Conservation (phyloP, 352 stramenopile genomes). For the Pythium biforme region DNA sequence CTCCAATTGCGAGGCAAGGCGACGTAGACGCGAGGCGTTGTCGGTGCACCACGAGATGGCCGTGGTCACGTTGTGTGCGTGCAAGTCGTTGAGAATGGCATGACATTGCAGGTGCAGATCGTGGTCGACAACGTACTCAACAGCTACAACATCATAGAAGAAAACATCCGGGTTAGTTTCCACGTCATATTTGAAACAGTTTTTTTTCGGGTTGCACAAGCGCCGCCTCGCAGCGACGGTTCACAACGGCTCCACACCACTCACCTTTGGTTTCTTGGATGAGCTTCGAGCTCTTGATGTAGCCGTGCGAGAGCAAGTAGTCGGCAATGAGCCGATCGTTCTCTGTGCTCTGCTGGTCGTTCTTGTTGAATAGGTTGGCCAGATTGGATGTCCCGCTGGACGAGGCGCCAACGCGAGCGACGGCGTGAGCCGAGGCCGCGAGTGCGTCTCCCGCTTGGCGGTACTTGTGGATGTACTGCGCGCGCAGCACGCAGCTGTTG, state of each 20-base stretch:
- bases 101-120: slow-evolving; percentile 57
- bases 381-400: not conserved
- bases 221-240: slow-evolving; percentile 13
- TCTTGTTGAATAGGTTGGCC: slow-evolving; percentile 14
- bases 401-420: not conserved
- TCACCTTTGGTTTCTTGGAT: slow-evolving; percentile 59
- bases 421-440: slow-evolving; percentile 18
- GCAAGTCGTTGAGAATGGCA: slow-evolving; percentile 55
- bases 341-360: slow-evolving; percentile 19
- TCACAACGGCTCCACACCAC: slow-evolving; percentile 5
- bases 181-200: not conserved
- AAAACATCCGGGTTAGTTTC: slow-evolving; percentile 1
- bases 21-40: slow-evolving; percentile 69
- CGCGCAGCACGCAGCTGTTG: slow-evolving; percentile 48
- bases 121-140: slow-evolving; percentile 66
- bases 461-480: slow-evolving; percentile 42
- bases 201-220: not conserved
- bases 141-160: slow-evolving; percentile 33
- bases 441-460: slow-evolving; percentile 27
- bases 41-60: slow-evolving; percentile 70
- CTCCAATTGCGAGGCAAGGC: slow-evolving; percentile 67
- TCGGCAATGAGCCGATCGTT: slow-evolving; percentile 65
- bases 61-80: slow-evolving; percentile 39
- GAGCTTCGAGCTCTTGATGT: slow-evolving; percentile 64
- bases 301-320: slow-evolving; percentile 69